A percentile compares a stretch with the other conserved stretches of the same genome.
These are phyloP conservation scores for Thalassiosira mediterranea DNA, from an alignment of 352 stramenopile species.

Conservation along the genomic window DNA sequence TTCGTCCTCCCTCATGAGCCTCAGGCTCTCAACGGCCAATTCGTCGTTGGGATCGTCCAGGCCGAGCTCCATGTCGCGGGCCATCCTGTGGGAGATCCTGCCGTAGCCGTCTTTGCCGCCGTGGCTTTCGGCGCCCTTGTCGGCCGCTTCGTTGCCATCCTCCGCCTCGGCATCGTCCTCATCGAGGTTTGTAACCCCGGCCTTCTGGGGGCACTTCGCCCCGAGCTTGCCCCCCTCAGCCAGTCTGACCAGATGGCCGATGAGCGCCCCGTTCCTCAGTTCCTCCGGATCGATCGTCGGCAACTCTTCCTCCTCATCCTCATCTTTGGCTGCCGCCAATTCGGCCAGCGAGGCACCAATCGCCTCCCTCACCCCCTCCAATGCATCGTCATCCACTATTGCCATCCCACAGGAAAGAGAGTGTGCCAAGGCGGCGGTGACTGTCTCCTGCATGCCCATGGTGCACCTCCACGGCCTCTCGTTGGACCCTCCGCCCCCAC, in stretches of 20 bases:
- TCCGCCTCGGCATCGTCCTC: background rate
- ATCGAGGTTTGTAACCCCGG: background rate
- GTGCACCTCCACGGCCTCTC: constrained; percentile 52
- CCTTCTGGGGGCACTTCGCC: background rate
- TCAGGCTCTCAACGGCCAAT: constrained; percentile 68
- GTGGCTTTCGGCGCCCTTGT: background rate
- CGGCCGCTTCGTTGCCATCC: background rate
- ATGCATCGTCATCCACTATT: constrained; percentile 74
- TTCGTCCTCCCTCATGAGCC: constrained; percentile 76
- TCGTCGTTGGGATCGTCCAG: constrained; percentile 83
- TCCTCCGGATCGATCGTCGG: constrained; percentile 59
- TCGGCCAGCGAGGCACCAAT: constrained; percentile 38
- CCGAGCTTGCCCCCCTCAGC: constrained; percentile 63
- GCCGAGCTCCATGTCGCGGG: constrained; percentile 68
- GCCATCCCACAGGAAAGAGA: constrained; percentile 73
- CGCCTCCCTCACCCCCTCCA: constrained; percentile 58
- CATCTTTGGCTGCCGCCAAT: background rate
- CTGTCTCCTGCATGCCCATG: constrained; percentile 80
- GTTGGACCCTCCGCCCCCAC: constrained; percentile 12
- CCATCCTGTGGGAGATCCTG: constrained; percentile 74
- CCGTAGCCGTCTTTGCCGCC: constrained; percentile 19
- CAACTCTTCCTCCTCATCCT: background rate
- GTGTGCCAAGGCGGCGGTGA: constrained; percentile 77
- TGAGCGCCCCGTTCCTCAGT: constrained; percentile 59
- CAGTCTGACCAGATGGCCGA: constrained; percentile 67